Conservation (phyloP, 148 eudicot species). For the Polygonum maritimum region DNA sequence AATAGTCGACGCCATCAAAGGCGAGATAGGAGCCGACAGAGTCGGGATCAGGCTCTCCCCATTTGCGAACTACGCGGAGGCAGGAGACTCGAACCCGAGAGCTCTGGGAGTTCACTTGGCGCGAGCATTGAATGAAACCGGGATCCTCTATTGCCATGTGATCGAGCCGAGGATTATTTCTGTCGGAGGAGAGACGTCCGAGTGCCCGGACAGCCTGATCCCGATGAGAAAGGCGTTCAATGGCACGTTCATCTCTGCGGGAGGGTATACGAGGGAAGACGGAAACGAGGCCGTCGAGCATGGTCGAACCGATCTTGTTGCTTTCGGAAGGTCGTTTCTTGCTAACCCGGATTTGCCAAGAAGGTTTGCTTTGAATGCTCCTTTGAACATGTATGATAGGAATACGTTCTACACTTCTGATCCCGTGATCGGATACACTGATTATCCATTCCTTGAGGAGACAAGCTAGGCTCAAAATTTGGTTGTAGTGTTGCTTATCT, state of each 20-base stretch:
- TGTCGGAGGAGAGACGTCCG: slow-evolving; percentile 19
- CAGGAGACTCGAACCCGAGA: slow-evolving; percentile 35
- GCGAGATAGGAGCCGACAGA: slow-evolving; percentile 40
- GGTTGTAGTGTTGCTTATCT: not conserved
- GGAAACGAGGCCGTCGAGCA: slow-evolving; percentile 27
- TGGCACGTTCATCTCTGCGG: slow-evolving; percentile 36
- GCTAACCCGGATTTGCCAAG: slow-evolving; percentile 40
- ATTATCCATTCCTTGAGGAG: slow-evolving; percentile 40
- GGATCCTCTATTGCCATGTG: slow-evolving; percentile 24
- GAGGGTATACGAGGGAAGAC: slow-evolving; percentile 33
- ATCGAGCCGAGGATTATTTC: slow-evolving; percentile 36
- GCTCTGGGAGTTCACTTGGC: slow-evolving; percentile 35
- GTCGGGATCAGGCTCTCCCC: slow-evolving; percentile 46
- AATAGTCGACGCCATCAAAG: slow-evolving; percentile 30
- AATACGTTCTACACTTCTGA: slow-evolving; percentile 34
- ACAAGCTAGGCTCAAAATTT: not conserved
- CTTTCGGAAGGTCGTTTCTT: slow-evolving; percentile 34
- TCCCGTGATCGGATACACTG: slow-evolving; percentile 48
- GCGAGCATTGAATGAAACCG: slow-evolving; percentile 20
- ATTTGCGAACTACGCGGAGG: slow-evolving; percentile 29
- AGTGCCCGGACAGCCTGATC: slow-evolving; percentile 15
- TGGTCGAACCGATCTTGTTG: slow-evolving; percentile 31
- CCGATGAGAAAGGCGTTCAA: slow-evolving; percentile 35
- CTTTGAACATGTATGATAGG: slow-evolving; percentile 39
- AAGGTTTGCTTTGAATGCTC: slow-evolving; percentile 34